Conservation (phyloP, 257 asterid species). For the Solanum neorickii region DNA sequence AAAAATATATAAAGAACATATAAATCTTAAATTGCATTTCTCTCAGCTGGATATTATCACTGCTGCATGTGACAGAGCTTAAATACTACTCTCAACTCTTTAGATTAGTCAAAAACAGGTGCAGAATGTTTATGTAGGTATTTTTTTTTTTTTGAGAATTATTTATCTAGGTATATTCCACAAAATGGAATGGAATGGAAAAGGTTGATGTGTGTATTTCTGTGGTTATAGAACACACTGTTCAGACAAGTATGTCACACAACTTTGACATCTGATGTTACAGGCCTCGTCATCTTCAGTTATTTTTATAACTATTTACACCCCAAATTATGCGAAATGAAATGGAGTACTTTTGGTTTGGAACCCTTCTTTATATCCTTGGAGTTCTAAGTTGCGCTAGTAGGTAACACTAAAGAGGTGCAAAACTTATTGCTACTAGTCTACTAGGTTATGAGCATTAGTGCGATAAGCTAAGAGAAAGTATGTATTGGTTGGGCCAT, state of each 20-base stretch:
- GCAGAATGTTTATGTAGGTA: not conserved
- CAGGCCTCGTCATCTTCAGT: not conserved
- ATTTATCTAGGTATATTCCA: not conserved
- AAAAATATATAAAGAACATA: not conserved
- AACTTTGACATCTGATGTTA: not conserved
- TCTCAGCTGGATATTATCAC: not conserved
- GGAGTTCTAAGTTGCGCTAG: not conserved
- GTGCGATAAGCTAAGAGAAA: not conserved
- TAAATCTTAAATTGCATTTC: not conserved
- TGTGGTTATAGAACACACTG: not conserved
- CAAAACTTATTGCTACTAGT: not conserved
- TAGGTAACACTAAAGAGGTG: not conserved
- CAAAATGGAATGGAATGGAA: not conserved
- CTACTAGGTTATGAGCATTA: not conserved
- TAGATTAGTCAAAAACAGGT: not conserved
- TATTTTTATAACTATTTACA: not conserved
- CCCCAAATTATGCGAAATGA: not conserved
- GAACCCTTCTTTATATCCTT: not conserved
- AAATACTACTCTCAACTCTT: not conserved
- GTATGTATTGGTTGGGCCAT: not conserved
- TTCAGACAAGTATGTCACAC: not conserved
- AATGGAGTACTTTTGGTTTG: not conserved
- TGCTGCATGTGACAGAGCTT: not conserved
- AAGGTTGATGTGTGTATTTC: not conserved
- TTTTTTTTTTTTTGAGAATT: not conserved